Evolutionary conservation across 805 yeast genomes (phyloP), one percentile per base, ranked within the genome.

Genomic region (Candida ortonii): DNA sequence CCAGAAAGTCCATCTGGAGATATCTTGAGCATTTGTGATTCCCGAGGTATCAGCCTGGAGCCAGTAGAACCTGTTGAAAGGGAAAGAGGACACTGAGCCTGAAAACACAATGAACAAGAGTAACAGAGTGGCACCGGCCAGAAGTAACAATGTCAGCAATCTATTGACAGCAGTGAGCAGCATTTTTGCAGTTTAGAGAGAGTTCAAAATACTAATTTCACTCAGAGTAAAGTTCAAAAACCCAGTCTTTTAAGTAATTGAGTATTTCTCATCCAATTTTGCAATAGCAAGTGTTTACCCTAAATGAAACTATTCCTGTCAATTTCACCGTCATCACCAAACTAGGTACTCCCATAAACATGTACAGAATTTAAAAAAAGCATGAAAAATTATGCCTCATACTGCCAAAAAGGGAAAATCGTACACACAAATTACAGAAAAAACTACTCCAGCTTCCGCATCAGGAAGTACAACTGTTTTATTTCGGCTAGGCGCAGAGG

Each of bases 1-100:
- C 90, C 90, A 84, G 65, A 76, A 82, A 2, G 89, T 81, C 89
- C 89, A 84, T 50, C 84, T 77, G n/a, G 86, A 65, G 30, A 65
- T 50, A 22, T 56, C 57, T 28, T 62, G 51, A 19, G 55, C 55
- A 15, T 66, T 81, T 27, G 66, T 57, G 3, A 81, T 76, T 28
- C 55, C 55, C 2, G 76, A 61, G 31, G 90, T 83, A 52, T 82
- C 80, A 31, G 80, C 89, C 56, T 73, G 65, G 22, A 84, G 53
- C 86, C 87, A 80, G 61, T 78, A 84, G 50, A 83, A 81, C 20
- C 61, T 62, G 59, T 80, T 66, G 47, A 83, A 67, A 17, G 89
- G 87, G 65, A 60, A 72, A 43, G 65, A 58, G 43, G 68, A 56
- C 20, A 78, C 65, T 2, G 83, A 64, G 33, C 90, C 89, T 2